These are phyloP conservation scores for Fagus sylvatica DNA, from an alignment of 306 rosid species.

Conservation along the genomic window DNA sequence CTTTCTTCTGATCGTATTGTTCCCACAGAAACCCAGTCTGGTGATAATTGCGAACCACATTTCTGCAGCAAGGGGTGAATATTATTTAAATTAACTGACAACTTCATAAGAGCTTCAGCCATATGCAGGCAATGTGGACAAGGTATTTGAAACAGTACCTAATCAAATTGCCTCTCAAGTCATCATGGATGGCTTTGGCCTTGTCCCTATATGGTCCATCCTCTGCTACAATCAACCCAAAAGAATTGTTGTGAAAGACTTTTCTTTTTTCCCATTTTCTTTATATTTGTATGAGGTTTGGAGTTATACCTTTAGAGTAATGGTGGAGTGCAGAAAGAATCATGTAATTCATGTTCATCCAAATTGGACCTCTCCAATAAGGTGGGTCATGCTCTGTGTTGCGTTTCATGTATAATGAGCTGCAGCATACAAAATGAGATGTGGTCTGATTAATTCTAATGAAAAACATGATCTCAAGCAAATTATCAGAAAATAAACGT, in stretches of 20 bases:
- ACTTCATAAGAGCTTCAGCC: neutral
- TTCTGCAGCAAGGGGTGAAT: constrained; percentile 35
- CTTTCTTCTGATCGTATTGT: constrained; percentile 78
- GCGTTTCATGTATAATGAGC: constrained; percentile 85
- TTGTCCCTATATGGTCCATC: constrained; percentile 73
- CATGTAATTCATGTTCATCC: constrained; percentile 82
- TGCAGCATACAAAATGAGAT: constrained; percentile 17
- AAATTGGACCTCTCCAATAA: constrained; percentile 91
- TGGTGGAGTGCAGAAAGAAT: constrained; percentile 85
- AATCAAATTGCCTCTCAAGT: constrained; percentile 70
- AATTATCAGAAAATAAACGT: constrained; percentile 4
- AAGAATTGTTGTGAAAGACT: neutral
- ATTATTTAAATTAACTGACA: neutral
- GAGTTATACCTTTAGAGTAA: constrained; percentile 71
- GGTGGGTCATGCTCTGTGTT: constrained; percentile 97
- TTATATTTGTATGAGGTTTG: neutral
- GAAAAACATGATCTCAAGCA: constrained; percentile 25
- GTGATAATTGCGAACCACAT: constrained; percentile 64
- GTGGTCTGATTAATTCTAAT: constrained; percentile 1
- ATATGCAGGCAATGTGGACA: neutral
- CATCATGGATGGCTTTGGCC: constrained; percentile 64
- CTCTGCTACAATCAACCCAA: constrained; percentile 43
- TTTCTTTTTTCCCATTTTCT: neutral
- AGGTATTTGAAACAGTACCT: constrained; percentile 43
- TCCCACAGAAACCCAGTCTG: constrained; percentile 84